A percentile compares a stretch with the other conserved stretches of the same genome.
Conservation (phyloP, 169 alveolate genomes). For the Plasmodium gonderi region DNA sequence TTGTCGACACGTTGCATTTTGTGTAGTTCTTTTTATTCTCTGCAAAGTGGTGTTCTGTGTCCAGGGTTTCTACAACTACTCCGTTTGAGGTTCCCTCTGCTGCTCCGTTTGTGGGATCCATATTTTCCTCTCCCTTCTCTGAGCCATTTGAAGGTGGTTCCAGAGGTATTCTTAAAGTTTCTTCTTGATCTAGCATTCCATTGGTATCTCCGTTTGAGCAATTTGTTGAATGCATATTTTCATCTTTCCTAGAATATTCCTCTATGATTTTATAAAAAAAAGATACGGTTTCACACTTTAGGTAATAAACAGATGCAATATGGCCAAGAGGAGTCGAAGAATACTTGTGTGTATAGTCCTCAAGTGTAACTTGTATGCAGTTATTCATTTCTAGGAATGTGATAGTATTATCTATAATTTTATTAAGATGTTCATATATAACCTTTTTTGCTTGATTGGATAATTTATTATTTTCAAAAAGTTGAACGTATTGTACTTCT, state of each 20-base stretch:
- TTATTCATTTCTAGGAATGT: conserved; percentile 21
- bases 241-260: not conserved
- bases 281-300: conserved; percentile 43
- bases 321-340: conserved; percentile 34
- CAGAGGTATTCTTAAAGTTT: no score
- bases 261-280: conserved; percentile 19
- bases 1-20: conserved; percentile 59
- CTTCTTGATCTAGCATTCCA: conserved; percentile 79
- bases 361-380: conserved; percentile 27
- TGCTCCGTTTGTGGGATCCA: no score
- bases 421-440: conserved; percentile 39
- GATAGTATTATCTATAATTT: conserved; percentile 42
- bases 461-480: conserved; percentile 61
- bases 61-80: no score
- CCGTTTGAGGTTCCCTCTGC: no score
- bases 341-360: conserved; percentile 17
- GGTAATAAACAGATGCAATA: conserved; percentile 31
- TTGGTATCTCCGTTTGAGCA: conserved; percentile 62
- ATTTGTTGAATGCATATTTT: no score
- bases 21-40: no score
- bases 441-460: conserved; percentile 20
- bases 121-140: no score
- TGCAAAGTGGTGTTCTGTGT: no score
- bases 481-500: conserved; percentile 65
- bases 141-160: no score